phyloP scores from a whole-genome alignment of 2,329 filamentous ascomycete genomes.

The Penicillium corylophilum region DNA sequence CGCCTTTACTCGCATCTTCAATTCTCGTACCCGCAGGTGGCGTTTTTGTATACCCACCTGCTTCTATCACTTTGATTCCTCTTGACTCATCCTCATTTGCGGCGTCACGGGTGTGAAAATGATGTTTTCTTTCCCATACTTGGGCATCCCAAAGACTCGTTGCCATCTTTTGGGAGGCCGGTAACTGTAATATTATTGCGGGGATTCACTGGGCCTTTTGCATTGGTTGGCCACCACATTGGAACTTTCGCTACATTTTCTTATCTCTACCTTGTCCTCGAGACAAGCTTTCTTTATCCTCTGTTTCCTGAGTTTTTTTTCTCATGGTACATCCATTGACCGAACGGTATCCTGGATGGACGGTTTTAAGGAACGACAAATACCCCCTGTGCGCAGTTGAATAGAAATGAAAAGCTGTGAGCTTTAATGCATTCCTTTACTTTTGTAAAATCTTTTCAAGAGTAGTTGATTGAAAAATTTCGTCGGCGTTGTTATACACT shows the following conservation, averaged over 20 bases:
- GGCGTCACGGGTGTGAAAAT: conserved; percentile 32
- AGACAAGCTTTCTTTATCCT: conserved; percentile 11
- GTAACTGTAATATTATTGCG: conserved; percentile 39
- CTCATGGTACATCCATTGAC: conserved; percentile 2
- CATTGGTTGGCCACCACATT: conserved; percentile 4
- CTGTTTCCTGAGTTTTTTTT: conserved; percentile 8
- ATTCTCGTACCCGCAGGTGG: conserved; percentile 2
- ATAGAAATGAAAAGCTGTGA: conserved; percentile 21
- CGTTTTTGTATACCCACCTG: background rate
- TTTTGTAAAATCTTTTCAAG: background rate
- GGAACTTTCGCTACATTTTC: conserved; percentile 1
- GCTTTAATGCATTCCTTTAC: background rate
- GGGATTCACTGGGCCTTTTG: conserved; percentile 6
- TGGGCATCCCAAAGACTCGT: conserved; percentile 11
- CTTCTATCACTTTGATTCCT: conserved; percentile 10
- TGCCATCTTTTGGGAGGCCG: conserved; percentile 13
- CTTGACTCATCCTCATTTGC: conserved; percentile 15
- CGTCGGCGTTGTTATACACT: background rate
- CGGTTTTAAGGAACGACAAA: conserved; percentile 17
- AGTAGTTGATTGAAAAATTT: background rate
- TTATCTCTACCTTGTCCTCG: conserved; percentile 9
- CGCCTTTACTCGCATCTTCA: conserved; percentile 15
- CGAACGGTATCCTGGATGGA: conserved; percentile 5
- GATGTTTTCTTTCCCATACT: conserved; percentile 8
- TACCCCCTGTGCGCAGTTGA: conserved; percentile 23